Evolutionary conservation across 306 rosid species (phyloP).

Genomic region (Vicia faba): DNA sequence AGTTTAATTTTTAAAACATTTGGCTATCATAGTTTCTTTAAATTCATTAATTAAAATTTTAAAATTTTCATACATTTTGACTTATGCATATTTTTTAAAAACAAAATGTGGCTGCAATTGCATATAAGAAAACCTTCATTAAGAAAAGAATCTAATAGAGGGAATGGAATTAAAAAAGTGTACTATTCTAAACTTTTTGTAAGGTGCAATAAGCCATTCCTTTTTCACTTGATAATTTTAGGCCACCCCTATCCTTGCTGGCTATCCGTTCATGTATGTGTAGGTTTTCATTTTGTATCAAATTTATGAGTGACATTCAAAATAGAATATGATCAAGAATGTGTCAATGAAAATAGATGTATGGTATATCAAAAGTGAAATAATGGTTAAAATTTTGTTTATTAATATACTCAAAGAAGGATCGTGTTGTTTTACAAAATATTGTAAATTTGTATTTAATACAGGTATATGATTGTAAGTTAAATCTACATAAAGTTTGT

Average conservation of each 20-base stretch:
- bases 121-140: constrained; percentile 13
- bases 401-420: background rate
- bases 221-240: constrained; percentile 32
- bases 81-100: background rate
- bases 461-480: background rate
- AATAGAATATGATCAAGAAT: constrained; percentile 1
- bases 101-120: background rate
- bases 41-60: constrained; percentile 6
- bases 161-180: constrained; percentile 36
- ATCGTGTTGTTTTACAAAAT: background rate
- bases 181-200: constrained; percentile 25
- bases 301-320: constrained; percentile 3
- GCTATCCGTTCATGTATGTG: constrained; percentile 25
- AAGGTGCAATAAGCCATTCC: constrained; percentile 32
- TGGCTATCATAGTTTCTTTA: background rate
- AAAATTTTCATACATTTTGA: background rate
- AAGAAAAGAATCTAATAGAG: constrained; percentile 49
- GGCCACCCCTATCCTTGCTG: constrained; percentile 17
- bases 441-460: background rate
- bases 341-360: background rate
- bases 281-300: background rate
- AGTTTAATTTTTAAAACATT: too few relatives aligned
- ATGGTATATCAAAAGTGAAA: background rate
- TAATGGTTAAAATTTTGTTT: background rate
- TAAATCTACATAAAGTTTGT: background rate